A percentile compares a stretch with the other conserved stretches of the same genome.
phyloP scores from a whole-genome alignment of 805 yeast genomes.

The Saturnispora ahearnii region DNA sequence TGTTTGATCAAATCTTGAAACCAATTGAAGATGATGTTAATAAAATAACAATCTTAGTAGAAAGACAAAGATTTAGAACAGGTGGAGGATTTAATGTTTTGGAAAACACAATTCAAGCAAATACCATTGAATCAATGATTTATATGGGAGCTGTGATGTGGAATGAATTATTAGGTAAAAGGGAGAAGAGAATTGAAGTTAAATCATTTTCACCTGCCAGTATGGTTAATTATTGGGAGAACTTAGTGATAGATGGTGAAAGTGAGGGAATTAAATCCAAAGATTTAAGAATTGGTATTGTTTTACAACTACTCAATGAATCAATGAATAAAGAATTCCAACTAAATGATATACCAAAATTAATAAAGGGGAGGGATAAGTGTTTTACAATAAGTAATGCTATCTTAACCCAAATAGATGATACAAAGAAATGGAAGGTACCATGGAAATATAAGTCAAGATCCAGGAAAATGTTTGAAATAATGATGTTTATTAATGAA shows the following conservation, averaged over 20 bases:
- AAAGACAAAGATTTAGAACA: constrained; percentile 48
- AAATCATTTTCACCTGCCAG: constrained; percentile 10
- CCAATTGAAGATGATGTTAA: constrained; percentile 18
- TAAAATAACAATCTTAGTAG: constrained; percentile 37
- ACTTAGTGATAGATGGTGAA: not conserved
- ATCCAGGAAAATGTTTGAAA: constrained; percentile 22
- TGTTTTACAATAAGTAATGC: not conserved
- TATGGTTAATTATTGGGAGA: constrained; percentile 28
- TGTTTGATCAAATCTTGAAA: constrained; percentile 13
- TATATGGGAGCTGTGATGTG: constrained; percentile 13
- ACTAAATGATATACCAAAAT: not conserved
- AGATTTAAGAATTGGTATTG: constrained; percentile 9
- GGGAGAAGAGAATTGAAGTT: not conserved
- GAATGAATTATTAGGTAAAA: constrained; percentile 3
- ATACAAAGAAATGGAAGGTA: constrained; percentile 5
- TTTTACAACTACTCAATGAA: constrained; percentile 3
- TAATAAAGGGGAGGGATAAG: not conserved
- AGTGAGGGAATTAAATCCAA: constrained; percentile 3
- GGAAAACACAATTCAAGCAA: constrained; percentile 44
- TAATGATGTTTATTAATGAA: constrained; percentile 19
- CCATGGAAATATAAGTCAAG: constrained; percentile 11
- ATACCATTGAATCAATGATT: constrained; percentile 45
- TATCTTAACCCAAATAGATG: constrained; percentile 4
- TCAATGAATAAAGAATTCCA: constrained; percentile 1
- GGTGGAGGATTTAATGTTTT: constrained; percentile 37